These are phyloP conservation scores for Saprolegnia diclina DNA, from an alignment of 352 stramenopile genomes.

Conservation along the genomic window DNA sequence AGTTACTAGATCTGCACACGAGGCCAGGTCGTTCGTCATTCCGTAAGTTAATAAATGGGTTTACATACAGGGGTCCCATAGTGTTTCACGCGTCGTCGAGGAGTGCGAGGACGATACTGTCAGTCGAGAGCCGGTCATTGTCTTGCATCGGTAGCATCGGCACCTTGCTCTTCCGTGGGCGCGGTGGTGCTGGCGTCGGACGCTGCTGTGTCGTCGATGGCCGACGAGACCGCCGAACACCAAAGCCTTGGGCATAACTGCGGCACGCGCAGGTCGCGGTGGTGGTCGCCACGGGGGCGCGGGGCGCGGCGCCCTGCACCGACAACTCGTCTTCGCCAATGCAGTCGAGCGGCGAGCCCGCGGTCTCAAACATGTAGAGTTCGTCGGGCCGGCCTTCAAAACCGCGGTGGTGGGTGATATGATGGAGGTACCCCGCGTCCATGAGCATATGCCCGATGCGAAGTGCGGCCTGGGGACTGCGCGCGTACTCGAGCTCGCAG, in stretches of 20 bases:
- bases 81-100: not conserved
- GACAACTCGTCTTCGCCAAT: not conserved
- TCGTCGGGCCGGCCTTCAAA: slow-evolving; percentile 28
- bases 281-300: too few species aligned
- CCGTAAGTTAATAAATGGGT: too few species aligned
- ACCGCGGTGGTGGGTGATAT: slow-evolving; percentile 31
- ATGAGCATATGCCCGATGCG: slow-evolving; percentile 39
- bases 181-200: too few species aligned
- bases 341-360: not conserved
- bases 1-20: too few species aligned
- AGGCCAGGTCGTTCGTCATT: too few species aligned
- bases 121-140: not conserved
- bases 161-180: not conserved
- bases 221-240: too few species aligned
- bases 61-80: not conserved
- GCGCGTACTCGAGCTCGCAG: slow-evolving; percentile 22
- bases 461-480: slow-evolving; percentile 29
- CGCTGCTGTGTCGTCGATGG: not conserved
- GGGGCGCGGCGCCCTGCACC: not conserved
- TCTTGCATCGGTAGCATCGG: not conserved
- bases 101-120: not conserved
- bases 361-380: slow-evolving; percentile 17
- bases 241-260: not conserved
- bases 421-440: slow-evolving; percentile 36
- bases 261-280: not conserved